phyloP scores from a whole-genome alignment of 495 filamentous ascomycete genomes.

The Sordaria brevicollis region DNA sequence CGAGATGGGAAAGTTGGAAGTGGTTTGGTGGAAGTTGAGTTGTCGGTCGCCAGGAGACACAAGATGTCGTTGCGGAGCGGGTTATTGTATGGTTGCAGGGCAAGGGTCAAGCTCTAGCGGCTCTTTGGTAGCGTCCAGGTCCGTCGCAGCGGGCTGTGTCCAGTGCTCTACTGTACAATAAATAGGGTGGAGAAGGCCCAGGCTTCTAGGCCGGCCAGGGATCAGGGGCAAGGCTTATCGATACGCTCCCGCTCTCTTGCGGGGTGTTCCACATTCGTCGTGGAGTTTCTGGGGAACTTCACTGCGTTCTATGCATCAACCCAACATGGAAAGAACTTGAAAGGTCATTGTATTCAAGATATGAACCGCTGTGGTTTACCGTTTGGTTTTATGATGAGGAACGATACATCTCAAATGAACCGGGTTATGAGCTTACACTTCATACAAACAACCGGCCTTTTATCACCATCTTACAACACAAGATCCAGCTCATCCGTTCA shows the following conservation, averaged over 20 bases:
- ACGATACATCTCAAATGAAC: too few relatives aligned
- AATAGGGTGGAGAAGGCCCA: background rate
- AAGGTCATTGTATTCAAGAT: background rate
- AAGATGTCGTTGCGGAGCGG: background rate
- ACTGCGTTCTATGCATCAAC: background rate
- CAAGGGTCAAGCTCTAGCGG: background rate
- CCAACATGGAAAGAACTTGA: background rate
- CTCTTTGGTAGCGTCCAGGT: background rate
- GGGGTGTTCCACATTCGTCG: background rate
- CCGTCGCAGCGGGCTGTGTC: background rate
- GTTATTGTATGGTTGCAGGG: background rate
- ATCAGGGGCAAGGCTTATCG: background rate
- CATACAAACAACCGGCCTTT: background rate
- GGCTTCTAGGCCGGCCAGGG: background rate
- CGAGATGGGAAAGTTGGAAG: too few relatives aligned
- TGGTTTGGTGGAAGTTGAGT: background rate
- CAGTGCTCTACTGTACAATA: background rate
- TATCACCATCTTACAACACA: background rate
- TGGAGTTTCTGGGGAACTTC: background rate
- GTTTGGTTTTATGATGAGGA: background rate
- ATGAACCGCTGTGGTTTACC: background rate
- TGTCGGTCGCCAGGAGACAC: background rate
- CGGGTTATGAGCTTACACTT: too few relatives aligned
- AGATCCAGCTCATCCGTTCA: too few relatives aligned
- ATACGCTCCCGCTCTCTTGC: background rate